phyloP scores from a whole-genome alignment of 2,329 filamentous ascomycete species.

The Exophiala sideris region DNA sequence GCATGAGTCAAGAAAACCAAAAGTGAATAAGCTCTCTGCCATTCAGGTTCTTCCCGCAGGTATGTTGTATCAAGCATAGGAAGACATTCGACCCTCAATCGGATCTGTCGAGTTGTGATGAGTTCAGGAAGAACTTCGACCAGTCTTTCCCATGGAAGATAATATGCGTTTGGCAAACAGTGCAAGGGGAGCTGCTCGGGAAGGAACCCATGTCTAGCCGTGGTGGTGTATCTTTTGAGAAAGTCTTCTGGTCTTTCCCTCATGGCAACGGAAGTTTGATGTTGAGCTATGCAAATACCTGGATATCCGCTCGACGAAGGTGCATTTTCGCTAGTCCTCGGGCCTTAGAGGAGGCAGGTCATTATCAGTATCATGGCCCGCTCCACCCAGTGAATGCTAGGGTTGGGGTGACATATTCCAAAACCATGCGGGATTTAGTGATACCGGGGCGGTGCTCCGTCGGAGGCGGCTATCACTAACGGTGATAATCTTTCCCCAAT shows the following conservation, averaged over 20 bases:
- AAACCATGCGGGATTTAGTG: too few relatives aligned
- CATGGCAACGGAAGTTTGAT: slow-evolving; percentile 47
- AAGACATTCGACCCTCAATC: background rate
- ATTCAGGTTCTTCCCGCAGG: background rate
- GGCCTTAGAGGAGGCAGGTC: background rate
- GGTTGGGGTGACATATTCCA: too few relatives aligned
- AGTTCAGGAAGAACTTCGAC: background rate
- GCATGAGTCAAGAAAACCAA: background rate
- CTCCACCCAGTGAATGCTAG: too few relatives aligned
- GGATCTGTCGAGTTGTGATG: background rate
- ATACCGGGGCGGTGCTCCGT: too few relatives aligned
- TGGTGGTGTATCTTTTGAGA: background rate
- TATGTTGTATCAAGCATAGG: background rate
- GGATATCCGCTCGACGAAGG: background rate
- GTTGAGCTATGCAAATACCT: background rate
- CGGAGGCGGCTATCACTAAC: too few relatives aligned
- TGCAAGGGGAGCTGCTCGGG: background rate
- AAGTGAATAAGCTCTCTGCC: background rate
- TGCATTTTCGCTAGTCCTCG: background rate
- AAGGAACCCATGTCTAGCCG: background rate
- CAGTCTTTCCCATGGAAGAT: background rate
- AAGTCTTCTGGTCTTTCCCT: background rate
- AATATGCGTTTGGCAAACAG: background rate
- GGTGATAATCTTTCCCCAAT: too few relatives aligned
- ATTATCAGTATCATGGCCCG: too few relatives aligned